Evolutionary conservation across 495 filamentous ascomycete species (phyloP).

Genomic region (Sordaria brevicollis): DNA sequence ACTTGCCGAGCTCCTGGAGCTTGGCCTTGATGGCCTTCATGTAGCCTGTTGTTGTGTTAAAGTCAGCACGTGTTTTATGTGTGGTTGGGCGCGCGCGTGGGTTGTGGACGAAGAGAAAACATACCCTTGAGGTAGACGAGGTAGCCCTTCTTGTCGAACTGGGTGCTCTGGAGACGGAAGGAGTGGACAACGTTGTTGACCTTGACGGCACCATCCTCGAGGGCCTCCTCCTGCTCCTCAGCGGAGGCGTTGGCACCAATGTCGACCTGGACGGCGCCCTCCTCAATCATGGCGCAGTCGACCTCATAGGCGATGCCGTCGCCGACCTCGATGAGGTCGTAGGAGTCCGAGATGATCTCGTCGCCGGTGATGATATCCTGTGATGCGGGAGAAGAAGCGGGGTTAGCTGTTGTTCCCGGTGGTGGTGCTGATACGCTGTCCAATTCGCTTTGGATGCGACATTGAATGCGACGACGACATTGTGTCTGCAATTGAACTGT

Average conservation of each 20-base stretch:
- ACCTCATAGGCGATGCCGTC: conserved; percentile 74
- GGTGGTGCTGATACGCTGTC: background rate
- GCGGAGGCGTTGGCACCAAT: conserved; percentile 96
- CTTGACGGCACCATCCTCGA: conserved; percentile 57
- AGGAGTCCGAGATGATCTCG: conserved; percentile 95
- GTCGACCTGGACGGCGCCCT: conserved; percentile 65
- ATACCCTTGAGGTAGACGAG: conserved; percentile 70
- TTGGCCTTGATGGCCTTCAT: conserved; percentile 73
- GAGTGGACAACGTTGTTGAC: conserved; percentile 94
- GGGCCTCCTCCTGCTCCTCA: conserved; percentile 67
- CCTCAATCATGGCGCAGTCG: conserved; percentile 79
- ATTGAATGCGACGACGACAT: background rate
- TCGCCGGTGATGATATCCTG: conserved; percentile 86
- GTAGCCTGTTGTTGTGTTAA: conserved; percentile 48
- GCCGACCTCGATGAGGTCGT: conserved; percentile 64
- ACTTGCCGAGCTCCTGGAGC: conserved; percentile 50
- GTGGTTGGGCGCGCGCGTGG: background rate
- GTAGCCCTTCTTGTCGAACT: conserved; percentile 79
- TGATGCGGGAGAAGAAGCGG: conserved; percentile 1
- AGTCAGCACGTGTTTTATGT: background rate
- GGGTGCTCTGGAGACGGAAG: conserved; percentile 73
- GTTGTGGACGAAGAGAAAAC: conserved; percentile 8
- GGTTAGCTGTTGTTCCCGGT: conserved; percentile 6
- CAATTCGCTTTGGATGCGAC: background rate
- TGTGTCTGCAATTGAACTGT: background rate